phyloP scores from a whole-genome alignment of 805 yeast genomes.

The Priceomyces fermenticarens region DNA sequence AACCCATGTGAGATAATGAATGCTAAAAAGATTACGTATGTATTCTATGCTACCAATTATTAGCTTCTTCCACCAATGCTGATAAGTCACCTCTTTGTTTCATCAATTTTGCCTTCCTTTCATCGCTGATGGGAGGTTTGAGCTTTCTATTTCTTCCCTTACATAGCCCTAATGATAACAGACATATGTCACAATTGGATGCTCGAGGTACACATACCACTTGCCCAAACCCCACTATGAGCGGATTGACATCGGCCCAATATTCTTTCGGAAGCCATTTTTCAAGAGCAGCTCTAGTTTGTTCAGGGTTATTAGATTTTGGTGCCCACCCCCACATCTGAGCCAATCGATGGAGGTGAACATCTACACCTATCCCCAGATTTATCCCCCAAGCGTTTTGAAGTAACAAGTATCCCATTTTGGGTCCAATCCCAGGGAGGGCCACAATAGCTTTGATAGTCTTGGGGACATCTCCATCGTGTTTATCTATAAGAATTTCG shows the following conservation, averaged over 20 bases:
- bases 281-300: conserved; percentile 65
- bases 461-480: conserved; percentile 69
- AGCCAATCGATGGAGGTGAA: conserved; percentile 79
- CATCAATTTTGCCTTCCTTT: conserved; percentile 24
- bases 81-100: conserved; percentile 33
- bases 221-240: conserved; percentile 92
- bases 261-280: conserved; percentile 68
- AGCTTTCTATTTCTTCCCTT: conserved; percentile 51
- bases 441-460: conserved; percentile 60
- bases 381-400: conserved; percentile 80
- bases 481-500: conserved; percentile 45
- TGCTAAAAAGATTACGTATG: too few relatives aligned
- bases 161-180: conserved; percentile 56
- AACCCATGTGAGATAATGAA: too few relatives aligned
- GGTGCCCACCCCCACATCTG: conserved; percentile 79
- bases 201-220: conserved; percentile 74
- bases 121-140: conserved; percentile 20
- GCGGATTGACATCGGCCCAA: conserved; percentile 85
- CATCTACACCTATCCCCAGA: conserved; percentile 91
- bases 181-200: conserved; percentile 68
- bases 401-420: conserved; percentile 81
- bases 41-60: background rate
- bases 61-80: conserved; percentile 9
- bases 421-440: conserved; percentile 93
- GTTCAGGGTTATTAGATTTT: conserved; percentile 63